Base-by-base conservation (phyloP, 78 protist species). In the Mastigamoeba balamuthi region DNA sequence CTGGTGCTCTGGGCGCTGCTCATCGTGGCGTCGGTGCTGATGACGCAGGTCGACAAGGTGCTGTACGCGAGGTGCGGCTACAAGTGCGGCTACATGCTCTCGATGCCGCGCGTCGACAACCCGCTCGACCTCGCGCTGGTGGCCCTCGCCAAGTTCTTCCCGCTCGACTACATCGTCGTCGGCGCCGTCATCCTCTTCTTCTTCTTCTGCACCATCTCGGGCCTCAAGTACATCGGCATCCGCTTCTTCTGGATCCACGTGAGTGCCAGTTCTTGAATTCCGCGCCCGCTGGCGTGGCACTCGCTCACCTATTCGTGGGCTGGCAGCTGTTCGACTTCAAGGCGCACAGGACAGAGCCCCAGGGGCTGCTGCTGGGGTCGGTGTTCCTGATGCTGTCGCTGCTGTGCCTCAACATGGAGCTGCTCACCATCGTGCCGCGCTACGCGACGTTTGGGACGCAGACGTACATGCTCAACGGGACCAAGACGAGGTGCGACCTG, bases 371-470 rank as follows among this genome's bases (percentile, higher is more conserved):
- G 64, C 35, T 78, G n/a, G 75, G 80, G 3, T 39, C 84, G 0
- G 52, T 74, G 8, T 28, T 84, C 10, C 72, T 84, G 28, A 84
- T 84, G 89, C 66, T 77, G 27, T 17, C 74, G 37, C 69, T 42
- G 42, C 72, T 84, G 4, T 52, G 78, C 58, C 30, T 84, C 3
- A 84, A 77, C 42, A 29, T 75, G 28, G 81, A 84, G 48, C 77
- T 84, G 37, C 9, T 73, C 33, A 42, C 43, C 17, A 41, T 84
- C 30, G 89, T 84, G 28, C 89, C 89, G 30, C 72, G 75, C 25
- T 84, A 84, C 58, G 42, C 44, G 8, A 73, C 76, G 83, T 84
- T 65, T 67, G 89, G 89, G 8, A 75, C 89, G 41, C 89, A 84
- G 77, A 80, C 71, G 10, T 77, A 29, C n/a, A n/a, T n/a, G 27